Evolutionary conservation across 306 rosid species (phyloP).

Genomic region (Inga leiocalycina): DNA sequence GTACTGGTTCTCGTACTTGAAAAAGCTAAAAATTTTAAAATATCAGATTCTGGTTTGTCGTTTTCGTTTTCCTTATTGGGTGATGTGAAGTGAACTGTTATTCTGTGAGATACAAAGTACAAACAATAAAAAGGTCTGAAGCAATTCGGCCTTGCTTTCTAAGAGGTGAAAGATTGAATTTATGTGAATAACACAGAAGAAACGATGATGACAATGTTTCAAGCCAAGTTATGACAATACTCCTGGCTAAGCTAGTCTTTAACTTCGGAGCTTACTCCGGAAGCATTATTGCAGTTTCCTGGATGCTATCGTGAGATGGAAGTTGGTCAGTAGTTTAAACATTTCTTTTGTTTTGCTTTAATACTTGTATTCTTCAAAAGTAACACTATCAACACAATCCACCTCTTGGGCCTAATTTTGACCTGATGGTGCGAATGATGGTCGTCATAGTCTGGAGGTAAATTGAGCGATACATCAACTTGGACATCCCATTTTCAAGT

Average conservation of each 20-base stretch:
- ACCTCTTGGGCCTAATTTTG: constrained; percentile 12
- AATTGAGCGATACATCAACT: background rate
- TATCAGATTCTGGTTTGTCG: constrained; percentile 12
- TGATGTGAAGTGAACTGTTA: background rate
- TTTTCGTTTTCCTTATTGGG: constrained; percentile 3
- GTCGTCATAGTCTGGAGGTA: background rate
- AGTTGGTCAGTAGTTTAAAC: background rate
- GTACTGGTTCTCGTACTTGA: background rate
- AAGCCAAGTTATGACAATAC: background rate
- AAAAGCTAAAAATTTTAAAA: background rate
- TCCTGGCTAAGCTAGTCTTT: background rate
- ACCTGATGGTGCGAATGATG: constrained; percentile 8
- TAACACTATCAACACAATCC: background rate
- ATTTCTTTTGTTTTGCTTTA: background rate
- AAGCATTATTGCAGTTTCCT: background rate
- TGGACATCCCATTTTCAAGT: background rate
- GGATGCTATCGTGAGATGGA: background rate
- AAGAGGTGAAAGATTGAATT: background rate
- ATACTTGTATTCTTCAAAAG: background rate
- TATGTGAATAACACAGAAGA: background rate
- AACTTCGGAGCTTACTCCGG: background rate
- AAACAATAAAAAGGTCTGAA: background rate
- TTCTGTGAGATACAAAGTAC: background rate
- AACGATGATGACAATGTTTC: background rate
- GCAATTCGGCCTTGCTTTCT: background rate